Evolutionary conservation across 495 filamentous ascomycete species (phyloP), one percentile per base, ranked within the genome.

Genomic region (Neurospora terricola): DNA sequence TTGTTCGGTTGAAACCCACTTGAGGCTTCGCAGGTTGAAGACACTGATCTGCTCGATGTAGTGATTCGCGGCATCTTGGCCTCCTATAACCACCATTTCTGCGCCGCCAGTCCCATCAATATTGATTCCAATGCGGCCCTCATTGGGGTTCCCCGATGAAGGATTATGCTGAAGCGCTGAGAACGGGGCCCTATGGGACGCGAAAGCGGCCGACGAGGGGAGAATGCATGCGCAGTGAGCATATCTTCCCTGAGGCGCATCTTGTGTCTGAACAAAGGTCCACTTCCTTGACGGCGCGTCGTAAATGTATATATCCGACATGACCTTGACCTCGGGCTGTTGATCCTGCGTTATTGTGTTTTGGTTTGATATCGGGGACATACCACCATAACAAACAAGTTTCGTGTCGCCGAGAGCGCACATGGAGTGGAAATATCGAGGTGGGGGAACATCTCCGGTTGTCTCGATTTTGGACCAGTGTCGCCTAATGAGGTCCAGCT

Each of bases 31-130:
- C 38, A 99, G 86, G 75, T 99, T 99, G 84, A 98, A 99, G 7
- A 98, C 94, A 78, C 94, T 97, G 77, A 98, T 94, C 82, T 98
- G 93, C 79, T 98, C 95, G 74, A 99, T 98, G 76, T 99, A 99
- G 78, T 97, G 93, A 78, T 98, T 98, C n/a, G 92, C 92, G 73
- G 92, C 94, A 78, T 98, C 95, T 79, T 99, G 96, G 5, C 96
- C 96, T 69, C 96, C 96, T 18, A 98, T 94, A 10, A 99, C 91
- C 12, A 99, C 89, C 96, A 99, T 96, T 82, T 99, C 94, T 3
- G 96, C 94, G 16, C 96, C 96, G 10, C 96, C 96, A 38, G 88
- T 88, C 0, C 96, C 94, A 82, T 98, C 94, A 54, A 98, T 88
- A 73, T 89, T 90, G 42, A 97, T 91, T 3, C 96, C 94, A 72